These are phyloP conservation scores for Kondoa subrosea DNA, from an alignment of 768 basidiomycete genomes.

Conservation along the genomic window DNA sequence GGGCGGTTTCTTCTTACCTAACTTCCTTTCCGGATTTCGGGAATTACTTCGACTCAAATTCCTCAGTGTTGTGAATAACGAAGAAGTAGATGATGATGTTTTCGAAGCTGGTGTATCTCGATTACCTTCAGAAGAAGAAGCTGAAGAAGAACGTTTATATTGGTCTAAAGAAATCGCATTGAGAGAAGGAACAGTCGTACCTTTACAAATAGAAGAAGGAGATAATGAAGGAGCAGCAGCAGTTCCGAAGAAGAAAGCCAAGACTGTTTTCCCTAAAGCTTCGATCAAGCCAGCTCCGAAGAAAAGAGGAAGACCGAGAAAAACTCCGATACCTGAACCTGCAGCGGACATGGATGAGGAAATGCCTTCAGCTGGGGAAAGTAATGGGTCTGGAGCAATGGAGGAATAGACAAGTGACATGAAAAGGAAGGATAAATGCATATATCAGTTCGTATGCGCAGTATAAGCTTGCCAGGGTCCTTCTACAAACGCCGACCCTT, in stretches of 20 bases:
- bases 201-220: background rate
- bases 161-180: background rate
- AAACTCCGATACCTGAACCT: background rate
- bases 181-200: background rate
- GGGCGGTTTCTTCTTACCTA: background rate
- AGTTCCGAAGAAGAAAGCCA: background rate
- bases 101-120: background rate
- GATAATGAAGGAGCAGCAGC: background rate
- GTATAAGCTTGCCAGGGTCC: too few species aligned
- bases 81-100: conserved; percentile 31
- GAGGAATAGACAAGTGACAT: background rate
- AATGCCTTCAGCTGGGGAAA: background rate
- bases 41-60: conserved; percentile 6
- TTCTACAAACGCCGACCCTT: too few species aligned
- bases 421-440: too few species aligned
- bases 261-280: too few species aligned
- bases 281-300: background rate
- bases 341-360: background rate
- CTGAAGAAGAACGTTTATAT: conserved; percentile 30
- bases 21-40: conserved; percentile 4
- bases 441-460: too few species aligned
- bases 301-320: background rate
- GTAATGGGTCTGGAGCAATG: background rate
- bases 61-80: conserved; percentile 26
- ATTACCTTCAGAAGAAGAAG: conserved; percentile 1